Conservation (phyloP, 768 basidiomycete genomes). For the Leccinum rimulosum region DNA sequence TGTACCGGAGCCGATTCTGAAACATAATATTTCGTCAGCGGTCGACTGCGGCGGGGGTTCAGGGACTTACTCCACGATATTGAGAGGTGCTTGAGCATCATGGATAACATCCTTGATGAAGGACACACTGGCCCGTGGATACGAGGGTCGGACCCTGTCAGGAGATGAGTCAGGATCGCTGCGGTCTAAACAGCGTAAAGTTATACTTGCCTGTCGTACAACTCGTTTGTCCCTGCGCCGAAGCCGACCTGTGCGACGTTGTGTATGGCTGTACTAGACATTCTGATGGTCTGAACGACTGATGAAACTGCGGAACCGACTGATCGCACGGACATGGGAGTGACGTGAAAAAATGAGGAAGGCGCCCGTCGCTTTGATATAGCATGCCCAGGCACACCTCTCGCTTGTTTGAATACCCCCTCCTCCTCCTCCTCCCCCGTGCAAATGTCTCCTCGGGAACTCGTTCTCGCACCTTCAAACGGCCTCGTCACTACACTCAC, state of each 20-base stretch:
- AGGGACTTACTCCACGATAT: conserved; percentile 64
- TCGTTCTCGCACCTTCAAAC: conserved; percentile 15
- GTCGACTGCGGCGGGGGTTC: conserved; percentile 3
- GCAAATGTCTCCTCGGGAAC: conserved; percentile 19
- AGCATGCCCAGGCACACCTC: not conserved
- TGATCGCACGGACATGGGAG: not conserved
- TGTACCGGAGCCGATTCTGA: conserved; percentile 79
- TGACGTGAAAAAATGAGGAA: not conserved
- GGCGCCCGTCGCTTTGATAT: not conserved
- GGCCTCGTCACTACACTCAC: conserved; percentile 24
- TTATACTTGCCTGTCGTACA: conserved; percentile 63
- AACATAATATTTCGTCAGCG: not conserved
- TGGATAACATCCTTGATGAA: conserved; percentile 54
- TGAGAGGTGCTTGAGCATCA: conserved; percentile 40
- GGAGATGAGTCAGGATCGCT: not conserved
- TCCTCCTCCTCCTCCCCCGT: not conserved
- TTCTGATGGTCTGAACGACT: conserved; percentile 6
- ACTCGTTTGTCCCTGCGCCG: conserved; percentile 75
- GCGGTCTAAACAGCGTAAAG: not conserved
- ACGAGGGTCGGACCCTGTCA: conserved; percentile 75
- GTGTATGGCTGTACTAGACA: conserved; percentile 48
- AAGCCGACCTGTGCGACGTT: conserved; percentile 71
- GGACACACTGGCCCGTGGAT: conserved; percentile 60
- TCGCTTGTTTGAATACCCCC: not conserved
- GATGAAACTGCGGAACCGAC: conserved; percentile 1